phyloP scores from a whole-genome alignment of 768 basidiomycete species.

The Tricholomella constricta region DNA sequence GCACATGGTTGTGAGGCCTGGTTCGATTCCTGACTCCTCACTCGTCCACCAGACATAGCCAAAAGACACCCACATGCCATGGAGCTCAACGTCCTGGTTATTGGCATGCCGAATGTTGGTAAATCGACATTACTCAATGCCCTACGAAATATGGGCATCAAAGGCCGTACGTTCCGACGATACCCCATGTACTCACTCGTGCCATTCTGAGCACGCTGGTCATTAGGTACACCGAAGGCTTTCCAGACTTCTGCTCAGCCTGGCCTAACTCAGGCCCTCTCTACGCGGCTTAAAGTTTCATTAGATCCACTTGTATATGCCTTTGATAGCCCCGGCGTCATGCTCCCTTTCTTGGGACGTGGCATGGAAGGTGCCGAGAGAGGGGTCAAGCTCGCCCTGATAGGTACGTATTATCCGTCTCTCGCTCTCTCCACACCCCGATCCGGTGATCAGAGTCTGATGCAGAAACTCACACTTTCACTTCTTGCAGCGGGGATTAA shows the following conservation, averaged over 20 bases:
- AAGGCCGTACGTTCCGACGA: conserved; percentile 63
- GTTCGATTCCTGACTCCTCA: conserved; percentile 8
- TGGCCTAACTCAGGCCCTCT: conserved; percentile 86
- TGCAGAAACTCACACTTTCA: conserved; percentile 7
- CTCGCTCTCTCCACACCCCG: conserved; percentile 9
- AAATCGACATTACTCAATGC: conserved; percentile 95
- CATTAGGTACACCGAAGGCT: conserved; percentile 79
- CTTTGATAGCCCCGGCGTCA: conserved; percentile 94
- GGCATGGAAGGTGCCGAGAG: conserved; percentile 87
- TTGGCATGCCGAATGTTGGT: conserved; percentile 99
- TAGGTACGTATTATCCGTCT: conserved; percentile 61
- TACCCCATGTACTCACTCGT: conserved; percentile 6
- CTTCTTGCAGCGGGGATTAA: conserved; percentile 81
- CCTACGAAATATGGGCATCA: conserved; percentile 82
- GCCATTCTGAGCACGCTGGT: conserved; percentile 6
- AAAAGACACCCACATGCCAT: conserved; percentile 67
- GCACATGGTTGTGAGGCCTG: conserved; percentile 1
- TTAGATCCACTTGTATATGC: conserved; percentile 86
- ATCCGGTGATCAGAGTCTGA: conserved; percentile 20
- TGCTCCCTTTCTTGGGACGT: conserved; percentile 91
- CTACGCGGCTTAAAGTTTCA: conserved; percentile 85
- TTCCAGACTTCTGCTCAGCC: conserved; percentile 87
- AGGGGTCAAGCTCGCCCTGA: conserved; percentile 90
- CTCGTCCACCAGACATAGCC: conserved; percentile 56
- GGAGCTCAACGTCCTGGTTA: conserved; percentile 86